Evolutionary conservation across 768 basidiomycete species (phyloP).

Genomic region (Mycena albidolilacea): DNA sequence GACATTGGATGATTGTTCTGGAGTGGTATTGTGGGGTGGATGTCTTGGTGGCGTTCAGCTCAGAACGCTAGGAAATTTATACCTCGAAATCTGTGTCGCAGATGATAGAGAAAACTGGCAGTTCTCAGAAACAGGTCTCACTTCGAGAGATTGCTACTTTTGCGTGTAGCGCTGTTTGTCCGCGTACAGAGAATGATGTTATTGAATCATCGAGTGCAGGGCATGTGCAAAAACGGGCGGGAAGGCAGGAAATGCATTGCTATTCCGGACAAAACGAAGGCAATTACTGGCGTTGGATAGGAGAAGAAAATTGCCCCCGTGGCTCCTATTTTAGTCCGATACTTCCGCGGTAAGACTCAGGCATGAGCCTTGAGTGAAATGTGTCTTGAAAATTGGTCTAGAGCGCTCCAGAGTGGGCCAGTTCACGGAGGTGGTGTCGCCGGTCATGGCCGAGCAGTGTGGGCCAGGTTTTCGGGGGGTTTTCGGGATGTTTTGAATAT

Average conservation of each 20-base stretch:
- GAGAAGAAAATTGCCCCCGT: constrained; percentile 11
- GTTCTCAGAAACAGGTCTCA: constrained; percentile 25
- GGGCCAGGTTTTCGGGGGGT: too few species aligned
- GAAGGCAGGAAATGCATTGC: neutral
- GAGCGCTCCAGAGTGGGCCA: neutral
- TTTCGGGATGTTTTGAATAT: too few species aligned
- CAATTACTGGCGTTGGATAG: constrained; percentile 5
- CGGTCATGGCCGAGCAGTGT: too few species aligned
- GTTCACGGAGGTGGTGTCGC: too few species aligned
- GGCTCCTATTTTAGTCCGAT: constrained; percentile 19
- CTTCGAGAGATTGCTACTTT: neutral
- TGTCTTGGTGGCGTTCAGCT: neutral
- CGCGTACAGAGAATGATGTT: neutral
- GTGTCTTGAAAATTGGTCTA: neutral
- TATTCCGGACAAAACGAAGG: neutral
- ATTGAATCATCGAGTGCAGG: neutral
- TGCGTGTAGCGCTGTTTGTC: neutral
- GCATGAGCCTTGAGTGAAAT: neutral
- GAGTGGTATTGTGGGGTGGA: neutral
- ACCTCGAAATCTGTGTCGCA: constrained; percentile 20
- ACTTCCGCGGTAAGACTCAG: neutral
- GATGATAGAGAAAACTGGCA: neutral
- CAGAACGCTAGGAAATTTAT: constrained; percentile 16
- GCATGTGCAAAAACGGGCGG: constrained; percentile 2
- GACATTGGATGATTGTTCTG: constrained; percentile 1